Percentiles rank a stretch among this genome's conserved stretches.
Evolutionary conservation across 768 basidiomycete genomes (phyloP).

Genomic region (Astraeus odoratus): DNA sequence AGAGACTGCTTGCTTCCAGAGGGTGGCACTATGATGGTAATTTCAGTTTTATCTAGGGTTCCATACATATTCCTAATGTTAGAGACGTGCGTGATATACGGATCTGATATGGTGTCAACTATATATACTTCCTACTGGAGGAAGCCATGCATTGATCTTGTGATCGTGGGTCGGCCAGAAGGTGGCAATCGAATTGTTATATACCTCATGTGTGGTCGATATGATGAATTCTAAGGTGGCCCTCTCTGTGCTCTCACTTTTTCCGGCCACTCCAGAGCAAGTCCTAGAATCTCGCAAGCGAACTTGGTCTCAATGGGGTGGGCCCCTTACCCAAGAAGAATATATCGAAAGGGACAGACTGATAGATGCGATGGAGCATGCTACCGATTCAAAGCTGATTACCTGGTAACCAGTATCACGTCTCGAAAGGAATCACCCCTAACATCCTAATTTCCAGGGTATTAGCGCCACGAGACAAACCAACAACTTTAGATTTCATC

Average conservation of each 20-base stretch:
- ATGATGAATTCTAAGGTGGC: slow-evolving; percentile 7
- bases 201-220: no score
- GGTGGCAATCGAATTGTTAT: no score
- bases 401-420: slow-evolving; percentile 37
- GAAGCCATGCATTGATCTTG: no score
- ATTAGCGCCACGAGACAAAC: slow-evolving; percentile 44
- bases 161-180: no score
- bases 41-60: no score
- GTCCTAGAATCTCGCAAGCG: slow-evolving; percentile 33
- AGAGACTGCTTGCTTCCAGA: no score
- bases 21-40: no score
- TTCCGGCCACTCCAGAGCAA: slow-evolving; percentile 43
- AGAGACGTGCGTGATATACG: no score
- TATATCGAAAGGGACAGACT: slow-evolving; percentile 37
- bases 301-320: slow-evolving; percentile 38
- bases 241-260: slow-evolving; percentile 32
- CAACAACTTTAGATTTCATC: slow-evolving; percentile 45
- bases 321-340: slow-evolving; percentile 35
- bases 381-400: slow-evolving; percentile 37
- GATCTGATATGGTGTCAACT: no score
- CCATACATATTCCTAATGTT: no score
- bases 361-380: slow-evolving; percentile 38
- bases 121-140: no score
- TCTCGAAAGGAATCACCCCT: not conserved
- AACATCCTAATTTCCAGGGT: slow-evolving; percentile 35